Conservation (phyloP, 805 yeast genomes). For the Candida tammaniensis region DNA sequence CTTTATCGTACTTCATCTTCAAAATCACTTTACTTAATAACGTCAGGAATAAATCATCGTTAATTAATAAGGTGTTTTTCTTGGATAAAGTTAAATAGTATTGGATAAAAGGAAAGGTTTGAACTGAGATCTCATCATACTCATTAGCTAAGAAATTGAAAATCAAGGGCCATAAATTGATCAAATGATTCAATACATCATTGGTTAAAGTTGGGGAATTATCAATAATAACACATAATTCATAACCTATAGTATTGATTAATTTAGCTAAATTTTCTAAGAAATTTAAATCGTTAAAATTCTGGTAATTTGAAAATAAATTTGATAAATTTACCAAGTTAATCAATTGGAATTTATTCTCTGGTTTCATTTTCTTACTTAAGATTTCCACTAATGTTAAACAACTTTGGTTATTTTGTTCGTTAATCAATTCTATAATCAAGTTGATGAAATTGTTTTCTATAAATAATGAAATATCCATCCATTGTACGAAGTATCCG, state of each 20-base stretch:
- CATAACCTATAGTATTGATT: conserved; percentile 70
- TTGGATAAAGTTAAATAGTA: conserved; percentile 70
- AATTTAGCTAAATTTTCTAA: conserved; percentile 75
- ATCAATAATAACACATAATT: conserved; percentile 65
- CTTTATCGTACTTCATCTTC: conserved; percentile 80
- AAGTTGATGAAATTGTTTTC: conserved; percentile 54
- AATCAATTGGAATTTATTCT: conserved; percentile 66
- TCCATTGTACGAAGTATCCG: conserved; percentile 92
- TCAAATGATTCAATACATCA: conserved; percentile 43
- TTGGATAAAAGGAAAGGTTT: conserved; percentile 77
- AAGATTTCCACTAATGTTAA: conserved; percentile 60
- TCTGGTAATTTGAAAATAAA: conserved; percentile 36
- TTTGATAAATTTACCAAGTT: conserved; percentile 64
- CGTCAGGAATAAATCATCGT: conserved; percentile 53
- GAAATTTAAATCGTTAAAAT: conserved; percentile 54
- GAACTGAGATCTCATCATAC: conserved; percentile 83
- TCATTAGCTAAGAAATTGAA: conserved; percentile 73
- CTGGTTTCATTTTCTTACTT: conserved; percentile 75
- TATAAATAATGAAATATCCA: conserved; percentile 73
- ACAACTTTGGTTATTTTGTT: conserved; percentile 46
- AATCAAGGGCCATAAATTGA: conserved; percentile 68
- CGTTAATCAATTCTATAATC: conserved; percentile 8
- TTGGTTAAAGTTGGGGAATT: conserved; percentile 42
- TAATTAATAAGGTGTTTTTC: conserved; percentile 38
- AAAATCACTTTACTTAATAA: conserved; percentile 67